phyloP scores from a whole-genome alignment of 2,329 filamentous ascomycete genomes.

The Pyricularia grisea region DNA sequence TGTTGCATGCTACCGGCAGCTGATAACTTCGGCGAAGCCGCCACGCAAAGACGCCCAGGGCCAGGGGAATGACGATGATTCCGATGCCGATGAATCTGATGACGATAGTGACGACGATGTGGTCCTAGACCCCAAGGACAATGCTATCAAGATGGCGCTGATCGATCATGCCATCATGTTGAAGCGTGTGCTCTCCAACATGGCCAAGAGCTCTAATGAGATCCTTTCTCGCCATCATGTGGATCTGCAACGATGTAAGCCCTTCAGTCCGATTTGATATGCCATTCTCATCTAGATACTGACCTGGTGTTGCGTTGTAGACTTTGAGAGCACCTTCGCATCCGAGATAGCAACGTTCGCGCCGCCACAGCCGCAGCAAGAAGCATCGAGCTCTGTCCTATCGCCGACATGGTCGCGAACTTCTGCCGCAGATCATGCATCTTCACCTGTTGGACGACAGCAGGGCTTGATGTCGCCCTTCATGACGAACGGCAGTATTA shows the following conservation, averaged over 20 bases:
- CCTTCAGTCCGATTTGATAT: background rate
- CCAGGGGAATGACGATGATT: conserved; percentile 27
- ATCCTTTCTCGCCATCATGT: conserved; percentile 45
- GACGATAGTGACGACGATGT: conserved; percentile 12
- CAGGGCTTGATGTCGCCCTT: conserved; percentile 19
- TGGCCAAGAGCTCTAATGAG: conserved; percentile 53
- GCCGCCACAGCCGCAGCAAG: conserved; percentile 32
- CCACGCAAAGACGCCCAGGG: conserved; percentile 28
- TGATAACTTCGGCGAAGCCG: conserved; percentile 49
- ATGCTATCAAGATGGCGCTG: conserved; percentile 73
- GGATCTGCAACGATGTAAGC: conserved; percentile 58
- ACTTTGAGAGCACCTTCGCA: conserved; percentile 53
- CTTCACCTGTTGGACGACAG: conserved; percentile 18
- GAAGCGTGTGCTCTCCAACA: conserved; percentile 67
- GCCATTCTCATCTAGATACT: background rate
- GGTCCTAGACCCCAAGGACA: conserved; percentile 54
- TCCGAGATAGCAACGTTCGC: conserved; percentile 56
- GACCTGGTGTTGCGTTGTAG: conserved; percentile 22
- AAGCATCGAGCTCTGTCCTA: conserved; percentile 28
- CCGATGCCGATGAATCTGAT: conserved; percentile 32
- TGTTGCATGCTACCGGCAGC: conserved; percentile 65
- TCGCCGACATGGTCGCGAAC: conserved; percentile 40
- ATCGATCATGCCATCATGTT: conserved; percentile 85
- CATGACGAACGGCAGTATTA: conserved; percentile 20
- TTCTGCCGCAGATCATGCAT: conserved; percentile 27